Percentiles rank a stretch among this genome's conserved stretches.
phyloP scores from a whole-genome alignment of 768 basidiomycete genomes.

The Cyathus striatus region DNA sequence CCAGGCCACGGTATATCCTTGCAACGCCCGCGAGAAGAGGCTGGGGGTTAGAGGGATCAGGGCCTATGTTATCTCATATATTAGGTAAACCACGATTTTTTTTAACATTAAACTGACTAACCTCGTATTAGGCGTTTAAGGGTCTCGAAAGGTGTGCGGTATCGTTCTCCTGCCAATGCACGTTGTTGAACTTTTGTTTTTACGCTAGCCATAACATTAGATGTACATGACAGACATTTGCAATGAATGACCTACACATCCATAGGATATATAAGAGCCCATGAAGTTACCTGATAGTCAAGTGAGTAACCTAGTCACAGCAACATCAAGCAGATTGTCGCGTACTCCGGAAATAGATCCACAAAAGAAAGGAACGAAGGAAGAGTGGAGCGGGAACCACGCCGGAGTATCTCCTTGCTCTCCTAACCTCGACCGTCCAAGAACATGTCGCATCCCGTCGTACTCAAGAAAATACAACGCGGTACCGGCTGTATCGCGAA shows the following conservation, averaged over 20 bases:
- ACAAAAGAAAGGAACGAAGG: constrained; percentile 85
- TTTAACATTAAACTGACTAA: constrained; percentile 20
- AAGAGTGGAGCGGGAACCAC: constrained; percentile 79
- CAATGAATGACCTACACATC: constrained; percentile 63
- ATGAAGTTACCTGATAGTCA: constrained; percentile 56
- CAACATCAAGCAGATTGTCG: constrained; percentile 18
- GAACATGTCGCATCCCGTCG: constrained; percentile 82
- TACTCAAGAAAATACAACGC: constrained; percentile 93
- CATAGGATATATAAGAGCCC: constrained; percentile 90
- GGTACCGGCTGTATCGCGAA: constrained; percentile 87
- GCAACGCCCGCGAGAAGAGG: constrained; percentile 71
- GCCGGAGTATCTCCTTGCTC: constrained; percentile 79
- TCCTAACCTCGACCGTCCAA: constrained; percentile 72
- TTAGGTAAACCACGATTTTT: constrained; percentile 1
- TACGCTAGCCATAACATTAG: constrained; percentile 40
- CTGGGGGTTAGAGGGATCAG: constrained; percentile 75
- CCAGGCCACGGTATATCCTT: constrained; percentile 88
- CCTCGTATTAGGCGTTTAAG: constrained; percentile 78
- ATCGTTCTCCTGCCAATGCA: constrained; percentile 72
- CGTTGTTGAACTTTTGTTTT: constrained; percentile 97
- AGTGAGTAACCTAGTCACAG: constrained; percentile 23
- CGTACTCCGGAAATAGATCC: constrained; percentile 84
- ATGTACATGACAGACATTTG: not conserved
- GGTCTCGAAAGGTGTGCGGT: constrained; percentile 70
- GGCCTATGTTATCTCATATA: constrained; percentile 38